A percentile compares a stretch with the other conserved stretches of the same genome.
Conservation (phyloP, 2,329 filamentous ascomycete species). For the Fusarium sp. region DNA sequence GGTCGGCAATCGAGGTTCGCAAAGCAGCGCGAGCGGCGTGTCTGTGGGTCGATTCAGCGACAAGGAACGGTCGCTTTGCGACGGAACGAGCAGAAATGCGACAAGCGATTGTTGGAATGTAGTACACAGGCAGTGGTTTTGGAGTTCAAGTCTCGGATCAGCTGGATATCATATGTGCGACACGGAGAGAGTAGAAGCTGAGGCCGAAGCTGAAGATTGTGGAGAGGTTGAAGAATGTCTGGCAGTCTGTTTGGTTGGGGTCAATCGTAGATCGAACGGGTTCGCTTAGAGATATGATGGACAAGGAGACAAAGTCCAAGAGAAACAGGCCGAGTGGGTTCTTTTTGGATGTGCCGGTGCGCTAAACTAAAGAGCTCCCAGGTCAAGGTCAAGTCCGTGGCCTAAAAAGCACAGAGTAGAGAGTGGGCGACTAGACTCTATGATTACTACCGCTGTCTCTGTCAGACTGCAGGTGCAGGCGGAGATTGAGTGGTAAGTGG, state of each 20-base stretch:
- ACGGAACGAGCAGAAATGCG: conserved; percentile 4
- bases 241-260: conserved; percentile 23
- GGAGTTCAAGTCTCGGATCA: conserved; percentile 16
- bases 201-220: conserved; percentile 13
- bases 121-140: background rate
- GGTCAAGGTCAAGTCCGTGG: conserved; percentile 21
- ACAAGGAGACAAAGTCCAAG: conserved; percentile 33
- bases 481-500: conserved; percentile 16
- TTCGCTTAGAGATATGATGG: conserved; percentile 35
- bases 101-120: conserved; percentile 6
- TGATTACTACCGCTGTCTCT: conserved; percentile 22
- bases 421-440: conserved; percentile 16
- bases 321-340: conserved; percentile 10
- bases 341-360: conserved; percentile 19
- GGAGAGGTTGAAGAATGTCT: conserved; percentile 35
- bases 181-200: conserved; percentile 1
- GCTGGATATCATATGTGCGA: conserved; percentile 3
- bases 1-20: conserved; percentile 12
- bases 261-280: conserved; percentile 38
- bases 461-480: conserved; percentile 32
- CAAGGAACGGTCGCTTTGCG: conserved; percentile 18
- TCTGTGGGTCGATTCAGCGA: conserved; percentile 28
- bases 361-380: conserved; percentile 33
- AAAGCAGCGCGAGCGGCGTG: conserved; percentile 27
- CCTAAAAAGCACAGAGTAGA: background rate